Percentiles rank a stretch among this genome's conserved stretches.
Evolutionary conservation across 2,329 filamentous ascomycete genomes (phyloP).

Genomic region (Penicillium sp.): DNA sequence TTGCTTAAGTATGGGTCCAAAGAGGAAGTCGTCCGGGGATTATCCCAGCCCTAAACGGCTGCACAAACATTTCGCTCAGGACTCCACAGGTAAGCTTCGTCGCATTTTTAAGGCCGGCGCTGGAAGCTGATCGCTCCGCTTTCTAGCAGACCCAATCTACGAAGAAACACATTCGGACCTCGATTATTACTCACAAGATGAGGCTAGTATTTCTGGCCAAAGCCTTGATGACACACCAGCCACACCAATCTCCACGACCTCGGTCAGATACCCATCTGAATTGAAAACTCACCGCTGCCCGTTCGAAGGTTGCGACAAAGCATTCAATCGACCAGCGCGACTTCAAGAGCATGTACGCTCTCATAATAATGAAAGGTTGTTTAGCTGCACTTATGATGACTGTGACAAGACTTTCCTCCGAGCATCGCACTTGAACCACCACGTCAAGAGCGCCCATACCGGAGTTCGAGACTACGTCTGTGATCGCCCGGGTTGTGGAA

Average conservation of each 20-base stretch:
- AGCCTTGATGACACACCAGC: slow-evolving; percentile 52
- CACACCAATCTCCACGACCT: slow-evolving; percentile 57
- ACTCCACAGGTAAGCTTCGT: slow-evolving; percentile 35
- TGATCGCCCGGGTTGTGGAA: slow-evolving; percentile 72
- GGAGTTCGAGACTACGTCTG: slow-evolving; percentile 73
- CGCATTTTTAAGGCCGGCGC: slow-evolving; percentile 3
- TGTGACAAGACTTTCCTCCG: slow-evolving; percentile 88
- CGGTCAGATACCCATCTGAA: slow-evolving; percentile 63
- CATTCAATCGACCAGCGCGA: slow-evolving; percentile 84
- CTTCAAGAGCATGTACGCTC: slow-evolving; percentile 80
- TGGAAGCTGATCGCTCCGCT: not conserved
- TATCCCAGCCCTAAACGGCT: slow-evolving; percentile 36
- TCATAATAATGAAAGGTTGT: slow-evolving; percentile 84
- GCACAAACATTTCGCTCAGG: slow-evolving; percentile 34
- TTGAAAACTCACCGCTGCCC: slow-evolving; percentile 79
- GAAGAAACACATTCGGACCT: slow-evolving; percentile 41
- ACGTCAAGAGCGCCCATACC: slow-evolving; percentile 81
- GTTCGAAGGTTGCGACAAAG: slow-evolving; percentile 74
- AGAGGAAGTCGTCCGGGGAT: slow-evolving; percentile 40
- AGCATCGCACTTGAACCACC: slow-evolving; percentile 82
- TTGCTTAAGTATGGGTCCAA: slow-evolving; percentile 37
- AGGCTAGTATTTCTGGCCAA: slow-evolving; percentile 34
- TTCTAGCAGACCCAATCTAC: slow-evolving; percentile 36
- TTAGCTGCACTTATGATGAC: slow-evolving; percentile 68
- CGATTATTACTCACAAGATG: slow-evolving; percentile 37